phyloP scores from a whole-genome alignment of 2,329 filamentous ascomycete species.

The Aspergillus fischeri region DNA sequence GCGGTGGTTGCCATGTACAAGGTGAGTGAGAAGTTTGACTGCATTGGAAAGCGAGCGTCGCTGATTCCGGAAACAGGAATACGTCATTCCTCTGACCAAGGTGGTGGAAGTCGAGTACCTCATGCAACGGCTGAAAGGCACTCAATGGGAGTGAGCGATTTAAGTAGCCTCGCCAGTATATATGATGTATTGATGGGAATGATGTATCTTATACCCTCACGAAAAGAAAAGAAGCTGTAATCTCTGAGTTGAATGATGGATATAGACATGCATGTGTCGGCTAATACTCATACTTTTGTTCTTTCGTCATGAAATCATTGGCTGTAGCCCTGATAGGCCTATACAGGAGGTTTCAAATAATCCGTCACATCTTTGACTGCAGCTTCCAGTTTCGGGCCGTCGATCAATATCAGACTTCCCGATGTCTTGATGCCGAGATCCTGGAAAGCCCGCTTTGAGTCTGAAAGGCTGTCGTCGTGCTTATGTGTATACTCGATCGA shows the following conservation, averaged over 20 bases:
- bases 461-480: constrained; percentile 70
- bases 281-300: constrained; percentile 2
- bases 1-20: constrained; percentile 86
- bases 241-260: background rate
- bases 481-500: constrained; percentile 76
- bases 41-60: background rate
- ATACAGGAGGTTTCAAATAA: constrained; percentile 60
- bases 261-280: constrained; percentile 1
- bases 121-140: constrained; percentile 75
- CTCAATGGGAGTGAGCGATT: constrained; percentile 42
- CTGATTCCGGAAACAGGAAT: constrained; percentile 47
- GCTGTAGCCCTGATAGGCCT: constrained; percentile 12
- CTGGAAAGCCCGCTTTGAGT: constrained; percentile 92
- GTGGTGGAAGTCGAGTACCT: constrained; percentile 97
- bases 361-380: constrained; percentile 73
- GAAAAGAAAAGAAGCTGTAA: background rate
- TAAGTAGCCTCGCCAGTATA: background rate
- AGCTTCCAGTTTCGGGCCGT: constrained; percentile 68
- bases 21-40: constrained; percentile 27
- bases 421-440: constrained; percentile 82
- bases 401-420: constrained; percentile 82
- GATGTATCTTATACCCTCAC: background rate
- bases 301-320: background rate
- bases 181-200: background rate
- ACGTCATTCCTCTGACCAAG: constrained; percentile 95